Conservation (phyloP, 495 filamentous ascomycete species). For the Penicillium coprophilum region DNA sequence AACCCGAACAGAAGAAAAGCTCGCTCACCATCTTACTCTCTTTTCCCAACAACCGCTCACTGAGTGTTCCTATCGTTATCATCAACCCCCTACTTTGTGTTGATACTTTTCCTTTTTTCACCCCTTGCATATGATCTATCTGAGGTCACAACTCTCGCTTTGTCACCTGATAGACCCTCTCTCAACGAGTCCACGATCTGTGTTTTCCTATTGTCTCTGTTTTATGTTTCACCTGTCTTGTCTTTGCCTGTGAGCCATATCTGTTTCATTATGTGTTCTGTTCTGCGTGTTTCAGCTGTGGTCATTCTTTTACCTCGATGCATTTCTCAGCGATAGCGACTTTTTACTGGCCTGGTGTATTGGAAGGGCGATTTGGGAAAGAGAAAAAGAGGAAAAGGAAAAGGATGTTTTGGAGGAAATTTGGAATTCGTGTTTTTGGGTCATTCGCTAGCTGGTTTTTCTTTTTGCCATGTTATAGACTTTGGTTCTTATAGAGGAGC, state of each 20-base stretch:
- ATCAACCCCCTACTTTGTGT: background rate
- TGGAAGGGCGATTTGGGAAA: constrained; percentile 24
- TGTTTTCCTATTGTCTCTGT: constrained; percentile 11
- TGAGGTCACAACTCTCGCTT: constrained; percentile 10
- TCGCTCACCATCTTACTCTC: constrained; percentile 46
- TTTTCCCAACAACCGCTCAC: constrained; percentile 39
- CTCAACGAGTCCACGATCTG: constrained; percentile 20
- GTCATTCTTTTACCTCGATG: constrained; percentile 30
- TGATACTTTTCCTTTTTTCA: constrained; percentile 4
- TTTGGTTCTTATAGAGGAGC: constrained; percentile 12
- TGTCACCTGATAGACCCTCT: constrained; percentile 13
- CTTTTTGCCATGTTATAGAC: constrained; percentile 17
- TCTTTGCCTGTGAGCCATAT: constrained; percentile 16
- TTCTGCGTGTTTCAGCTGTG: constrained; percentile 10
- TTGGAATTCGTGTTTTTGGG: constrained; percentile 12
- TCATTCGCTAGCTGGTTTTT: constrained; percentile 26
- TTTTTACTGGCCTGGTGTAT: constrained; percentile 27
- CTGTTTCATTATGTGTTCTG: constrained; percentile 1
- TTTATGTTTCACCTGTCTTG: constrained; percentile 13
- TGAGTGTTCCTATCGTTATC: constrained; percentile 10
- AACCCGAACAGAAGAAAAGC: constrained; percentile 31
- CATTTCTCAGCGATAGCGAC: constrained; percentile 45
- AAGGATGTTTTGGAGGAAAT: constrained; percentile 15
- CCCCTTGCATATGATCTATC: constrained; percentile 11
- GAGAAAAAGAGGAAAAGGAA: constrained; percentile 24